A percentile compares a stretch with the other conserved stretches of the same genome.
Evolutionary conservation across 768 basidiomycete genomes (phyloP).

Genomic region (Trichaptum fuscoviolaceum): DNA sequence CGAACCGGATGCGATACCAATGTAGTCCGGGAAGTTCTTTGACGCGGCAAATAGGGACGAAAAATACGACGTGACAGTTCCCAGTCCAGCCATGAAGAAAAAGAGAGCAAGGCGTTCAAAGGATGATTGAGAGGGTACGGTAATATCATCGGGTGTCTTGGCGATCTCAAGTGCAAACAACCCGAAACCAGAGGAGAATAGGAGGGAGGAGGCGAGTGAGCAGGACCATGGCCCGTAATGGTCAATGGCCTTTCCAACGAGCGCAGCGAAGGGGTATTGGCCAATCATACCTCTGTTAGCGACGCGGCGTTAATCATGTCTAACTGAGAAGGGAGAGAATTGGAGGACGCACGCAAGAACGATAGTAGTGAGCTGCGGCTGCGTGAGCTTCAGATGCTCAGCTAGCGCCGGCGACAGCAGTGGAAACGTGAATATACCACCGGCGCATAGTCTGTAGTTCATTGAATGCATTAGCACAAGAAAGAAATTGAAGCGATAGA

Average conservation of each 20-base stretch:
- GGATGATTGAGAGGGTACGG: constrained; percentile 34
- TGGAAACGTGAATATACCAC: constrained; percentile 79
- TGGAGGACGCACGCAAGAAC: constrained; percentile 56
- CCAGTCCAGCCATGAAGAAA: constrained; percentile 63
- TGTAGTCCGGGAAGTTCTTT: constrained; percentile 58
- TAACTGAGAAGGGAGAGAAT: constrained; percentile 4
- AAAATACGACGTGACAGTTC: constrained; percentile 74
- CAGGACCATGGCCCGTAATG: constrained; percentile 60
- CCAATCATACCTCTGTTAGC: constrained; percentile 67
- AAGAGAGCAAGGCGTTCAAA: constrained; percentile 49
- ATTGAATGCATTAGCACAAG: not conserved
- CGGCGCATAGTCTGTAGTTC: constrained; percentile 56
- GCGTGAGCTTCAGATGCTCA: constrained; percentile 54
- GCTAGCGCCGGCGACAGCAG: constrained; percentile 62
- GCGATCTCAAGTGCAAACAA: constrained; percentile 57
- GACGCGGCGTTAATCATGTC: constrained; percentile 7
- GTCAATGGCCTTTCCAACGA: constrained; percentile 69
- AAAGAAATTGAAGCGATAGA: constrained; percentile 12
- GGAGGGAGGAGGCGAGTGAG: constrained; percentile 54
- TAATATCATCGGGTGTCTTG: constrained; percentile 34
- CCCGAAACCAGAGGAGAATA: constrained; percentile 58
- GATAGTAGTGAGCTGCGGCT: constrained; percentile 76
- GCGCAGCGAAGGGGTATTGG: constrained; percentile 70
- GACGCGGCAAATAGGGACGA: constrained; percentile 73
- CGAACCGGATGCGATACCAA: constrained; percentile 59